Conservation (phyloP, 169 alveolate genomes). For the Amoebophrya sp. region DNA sequence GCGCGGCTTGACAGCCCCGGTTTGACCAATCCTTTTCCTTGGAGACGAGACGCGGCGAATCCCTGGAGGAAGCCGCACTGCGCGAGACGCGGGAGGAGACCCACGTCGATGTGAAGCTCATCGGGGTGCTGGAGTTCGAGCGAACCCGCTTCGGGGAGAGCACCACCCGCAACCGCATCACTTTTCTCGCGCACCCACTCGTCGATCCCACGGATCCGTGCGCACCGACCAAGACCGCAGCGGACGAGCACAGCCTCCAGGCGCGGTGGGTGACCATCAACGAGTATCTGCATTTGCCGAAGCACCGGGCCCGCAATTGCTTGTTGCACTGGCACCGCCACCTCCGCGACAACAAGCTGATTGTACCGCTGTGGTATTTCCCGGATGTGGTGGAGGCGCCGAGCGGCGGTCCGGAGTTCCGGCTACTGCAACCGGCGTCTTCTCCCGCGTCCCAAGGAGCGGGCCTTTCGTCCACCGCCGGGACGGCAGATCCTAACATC, state of each 20-base stretch:
- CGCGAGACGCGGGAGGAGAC: background rate
- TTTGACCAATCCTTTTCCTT: background rate
- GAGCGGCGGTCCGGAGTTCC: background rate
- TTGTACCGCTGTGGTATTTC: background rate
- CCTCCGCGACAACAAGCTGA: too few relatives aligned
- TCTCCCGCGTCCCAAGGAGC: background rate
- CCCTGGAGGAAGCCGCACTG: background rate
- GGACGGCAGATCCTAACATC: background rate
- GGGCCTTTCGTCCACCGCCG: too few relatives aligned
- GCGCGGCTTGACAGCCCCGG: too few relatives aligned
- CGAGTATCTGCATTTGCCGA: background rate
- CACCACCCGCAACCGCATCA: background rate
- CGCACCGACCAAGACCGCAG: background rate
- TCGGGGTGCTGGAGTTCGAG: background rate
- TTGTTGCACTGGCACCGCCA: background rate
- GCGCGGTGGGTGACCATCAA: background rate
- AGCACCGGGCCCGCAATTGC: background rate
- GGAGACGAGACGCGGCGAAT: background rate
- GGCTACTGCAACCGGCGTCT: background rate
- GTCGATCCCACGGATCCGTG: background rate
- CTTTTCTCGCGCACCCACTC: background rate
- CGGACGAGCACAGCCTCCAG: background rate
- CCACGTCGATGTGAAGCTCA: background rate
- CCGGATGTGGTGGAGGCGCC: background rate
- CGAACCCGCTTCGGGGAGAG: background rate